Conservation (phyloP, 768 basidiomycete genomes). For the Leucocoprinus sp. region DNA sequence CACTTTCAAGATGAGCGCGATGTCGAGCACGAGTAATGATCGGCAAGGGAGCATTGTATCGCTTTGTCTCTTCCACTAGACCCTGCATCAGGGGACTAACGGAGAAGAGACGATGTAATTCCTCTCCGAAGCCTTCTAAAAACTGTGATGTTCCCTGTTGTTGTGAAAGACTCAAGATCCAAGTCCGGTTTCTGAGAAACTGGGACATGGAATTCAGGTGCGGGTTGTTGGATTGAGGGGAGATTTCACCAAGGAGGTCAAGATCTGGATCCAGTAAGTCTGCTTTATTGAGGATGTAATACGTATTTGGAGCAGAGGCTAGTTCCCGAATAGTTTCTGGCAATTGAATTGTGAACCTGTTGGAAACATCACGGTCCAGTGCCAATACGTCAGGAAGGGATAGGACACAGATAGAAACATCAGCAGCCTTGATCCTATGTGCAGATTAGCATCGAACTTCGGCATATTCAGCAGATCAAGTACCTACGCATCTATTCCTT, state of each 20-base stretch:
- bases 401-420: slow-evolving; percentile 75
- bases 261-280: slow-evolving; percentile 36
- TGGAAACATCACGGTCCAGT: slow-evolving; percentile 7
- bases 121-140: slow-evolving; percentile 44
- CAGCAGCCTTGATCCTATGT: slow-evolving; percentile 53
- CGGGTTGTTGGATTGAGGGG: neutral
- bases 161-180: slow-evolving; percentile 57
- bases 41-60: slow-evolving; percentile 33
- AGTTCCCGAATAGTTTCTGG: slow-evolving; percentile 43
- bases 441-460: neutral
- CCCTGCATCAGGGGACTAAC: neutral
- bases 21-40: slow-evolving; percentile 78
- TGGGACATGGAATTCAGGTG: neutral
- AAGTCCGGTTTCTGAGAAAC: slow-evolving; percentile 22
- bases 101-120: slow-evolving; percentile 41
- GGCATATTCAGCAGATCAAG: neutral
- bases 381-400: slow-evolving; percentile 46
- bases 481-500: slow-evolving; percentile 61
- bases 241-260: neutral
- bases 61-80: neutral
- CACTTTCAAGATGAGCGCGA: slow-evolving; percentile 64
- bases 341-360: slow-evolving; percentile 12
- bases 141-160: slow-evolving; percentile 53
- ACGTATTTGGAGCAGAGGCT: slow-evolving; percentile 42
- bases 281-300: slow-evolving; percentile 73